Conservation (phyloP, 176 grass and related monocot species). For the barley (Hordeum vulgare) region MorexV3_pseudomolecules_assembly NC_058519.1:634627097-634627596, state of each 20-base stretch:
- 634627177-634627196: slow-evolving; percentile 33
- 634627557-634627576: neutral
- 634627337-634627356: neutral
- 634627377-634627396: neutral
- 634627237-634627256: too few relatives aligned
- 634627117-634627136: slow-evolving; percentile 73
- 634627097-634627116: slow-evolving; percentile 63
- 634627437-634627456: neutral
- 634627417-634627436: neutral
- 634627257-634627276: slow-evolving; percentile 13
- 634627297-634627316: neutral
- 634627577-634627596: neutral
- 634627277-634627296: neutral
- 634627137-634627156: slow-evolving; percentile 44
- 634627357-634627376: neutral
- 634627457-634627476: neutral
- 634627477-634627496: neutral
- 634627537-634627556: neutral
- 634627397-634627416: neutral
- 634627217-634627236: neutral
- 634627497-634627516: slow-evolving; percentile 16
- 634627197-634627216: slow-evolving; percentile 48
- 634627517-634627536: neutral
- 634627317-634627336: neutral
- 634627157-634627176: slow-evolving; percentile 41